These are phyloP conservation scores for Phytophthora parvispora DNA, from an alignment of 352 stramenopile species.

Conservation along the genomic window DNA sequence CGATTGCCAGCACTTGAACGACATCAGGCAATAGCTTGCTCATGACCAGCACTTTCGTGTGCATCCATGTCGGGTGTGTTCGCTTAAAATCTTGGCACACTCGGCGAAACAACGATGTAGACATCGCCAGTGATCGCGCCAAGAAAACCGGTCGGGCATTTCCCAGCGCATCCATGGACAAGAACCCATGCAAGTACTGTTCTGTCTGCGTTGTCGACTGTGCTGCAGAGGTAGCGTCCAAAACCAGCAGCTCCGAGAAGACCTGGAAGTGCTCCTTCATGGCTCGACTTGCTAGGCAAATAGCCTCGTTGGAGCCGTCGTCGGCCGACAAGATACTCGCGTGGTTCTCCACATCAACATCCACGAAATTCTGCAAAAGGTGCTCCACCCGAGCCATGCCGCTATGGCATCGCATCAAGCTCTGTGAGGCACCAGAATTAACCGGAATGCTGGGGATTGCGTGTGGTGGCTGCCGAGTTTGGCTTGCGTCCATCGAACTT, in stretches of 20 bases:
- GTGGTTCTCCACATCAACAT: conserved; percentile 78
- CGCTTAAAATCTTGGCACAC: conserved; percentile 84
- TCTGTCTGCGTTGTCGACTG: background rate
- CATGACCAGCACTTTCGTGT: conserved; percentile 77
- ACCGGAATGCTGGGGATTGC: background rate
- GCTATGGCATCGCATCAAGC: too few species aligned
- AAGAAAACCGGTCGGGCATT: conserved; percentile 78
- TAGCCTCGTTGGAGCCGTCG: conserved; percentile 78
- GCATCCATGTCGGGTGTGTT: conserved; percentile 69
- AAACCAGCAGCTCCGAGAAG: conserved; percentile 65
- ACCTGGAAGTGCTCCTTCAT: conserved; percentile 83
- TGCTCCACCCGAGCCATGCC: conserved; percentile 62
- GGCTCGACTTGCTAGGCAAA: conserved; percentile 74
- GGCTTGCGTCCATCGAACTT: background rate
- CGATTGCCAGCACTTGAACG: conserved; percentile 60
- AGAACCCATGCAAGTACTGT: conserved; percentile 71
- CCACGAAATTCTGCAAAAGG: conserved; percentile 76
- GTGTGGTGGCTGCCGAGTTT: background rate
- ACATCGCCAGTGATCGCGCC: conserved; percentile 58
- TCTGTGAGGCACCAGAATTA: background rate
- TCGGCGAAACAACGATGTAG: conserved; percentile 57
- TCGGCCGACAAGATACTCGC: conserved; percentile 77
- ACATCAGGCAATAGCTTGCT: conserved; percentile 63
- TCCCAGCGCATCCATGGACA: conserved; percentile 76
- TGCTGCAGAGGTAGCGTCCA: conserved; percentile 45